A percentile compares a stretch with the other conserved stretches of the same genome.
Evolutionary conservation across 2,329 filamentous ascomycete genomes (phyloP).

Genomic region (Hymenoscyphus linearis): DNA sequence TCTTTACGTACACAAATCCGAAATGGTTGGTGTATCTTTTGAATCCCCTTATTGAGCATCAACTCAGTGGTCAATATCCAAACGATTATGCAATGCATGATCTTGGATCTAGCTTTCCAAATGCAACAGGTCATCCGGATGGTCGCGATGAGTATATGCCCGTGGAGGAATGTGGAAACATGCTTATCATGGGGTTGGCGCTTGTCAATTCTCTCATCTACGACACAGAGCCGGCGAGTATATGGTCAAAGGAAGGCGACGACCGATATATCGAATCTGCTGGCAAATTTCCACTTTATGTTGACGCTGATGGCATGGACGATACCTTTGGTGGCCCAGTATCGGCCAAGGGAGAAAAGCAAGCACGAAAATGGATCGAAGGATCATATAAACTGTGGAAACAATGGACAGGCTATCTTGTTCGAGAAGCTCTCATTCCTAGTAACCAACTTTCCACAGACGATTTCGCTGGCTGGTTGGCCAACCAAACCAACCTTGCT

Average conservation of each 20-base stretch:
- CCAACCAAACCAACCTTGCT: conserved; percentile 65
- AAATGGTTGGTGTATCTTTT: conserved; percentile 74
- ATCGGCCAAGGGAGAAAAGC: conserved; percentile 43
- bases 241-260: conserved; percentile 45
- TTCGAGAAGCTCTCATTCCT: conserved; percentile 58
- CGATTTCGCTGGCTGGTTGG: conserved; percentile 65
- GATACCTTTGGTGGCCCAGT: conserved; percentile 52
- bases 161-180: conserved; percentile 61
- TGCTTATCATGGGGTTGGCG: conserved; percentile 69
- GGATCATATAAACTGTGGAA: conserved; percentile 60
- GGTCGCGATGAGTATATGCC: conserved; percentile 62
- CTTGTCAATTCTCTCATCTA: conserved; percentile 70
- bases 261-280: conserved; percentile 21
- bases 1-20: conserved; percentile 82
- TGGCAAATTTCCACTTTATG: conserved; percentile 26
- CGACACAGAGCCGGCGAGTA: conserved; percentile 50
- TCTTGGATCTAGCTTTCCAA: conserved; percentile 66
- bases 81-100: conserved; percentile 79
- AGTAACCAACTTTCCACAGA: conserved; percentile 65
- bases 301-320: conserved; percentile 53
- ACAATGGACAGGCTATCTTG: conserved; percentile 64
- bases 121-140: conserved; percentile 66
- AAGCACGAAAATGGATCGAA: conserved; percentile 57
- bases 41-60: conserved; percentile 76
- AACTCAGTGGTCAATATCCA: conserved; percentile 76